Base-by-base conservation (phyloP, 2,329 filamentous ascomycete genomes). In the Talaromyces rugulosus region DNA sequence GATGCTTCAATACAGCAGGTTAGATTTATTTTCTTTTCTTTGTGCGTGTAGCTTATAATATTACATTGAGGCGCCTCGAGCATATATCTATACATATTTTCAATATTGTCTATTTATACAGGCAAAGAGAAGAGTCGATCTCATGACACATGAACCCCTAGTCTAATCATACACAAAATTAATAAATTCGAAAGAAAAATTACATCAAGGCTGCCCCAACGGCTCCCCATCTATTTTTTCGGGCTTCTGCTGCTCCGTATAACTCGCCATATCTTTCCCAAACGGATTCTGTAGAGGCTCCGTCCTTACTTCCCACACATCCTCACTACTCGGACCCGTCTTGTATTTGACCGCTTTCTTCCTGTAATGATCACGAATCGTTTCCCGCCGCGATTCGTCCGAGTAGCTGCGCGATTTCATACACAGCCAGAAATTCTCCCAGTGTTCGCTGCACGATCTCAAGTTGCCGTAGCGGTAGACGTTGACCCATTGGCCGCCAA, bases 341-440 rank as follows among this genome's bases (percentile, higher is more conserved):
- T 81, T 83, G 75, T 92, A 89, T 74, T 87, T 89, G 66, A 80
- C 78, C 44, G 84, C 84, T 75, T 88, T 89, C 66, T 84, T 81
- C 65, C 85, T 81, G 77, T 93, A 91, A 75, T 88, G 86, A 55
- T 86, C 85, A 63, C 82, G 81, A 60, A 96, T 83, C 68, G 78
- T 72, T 65, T 77, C 83, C 63, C 84, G 86, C 69, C 86, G 86
- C 67, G 86, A 79, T 51, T 82, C 77, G 28, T 85, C 83, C 0
- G 82, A 75, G 70, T 87, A 87, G 1, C 83, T 83, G 70, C 89
- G 87, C 42, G 87, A 88, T 66, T 91, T 88, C 93, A 98, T 97
- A 82, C 95, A 99, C 79, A 97, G 94, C 90, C 93, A 96, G 77
- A 96, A 98, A 76, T 96, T 91, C 64, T 89, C 85, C 92, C 94